phyloP scores from a whole-genome alignment of 306 rosid genomes.

The Macrotyloma uniflorum region DNA sequence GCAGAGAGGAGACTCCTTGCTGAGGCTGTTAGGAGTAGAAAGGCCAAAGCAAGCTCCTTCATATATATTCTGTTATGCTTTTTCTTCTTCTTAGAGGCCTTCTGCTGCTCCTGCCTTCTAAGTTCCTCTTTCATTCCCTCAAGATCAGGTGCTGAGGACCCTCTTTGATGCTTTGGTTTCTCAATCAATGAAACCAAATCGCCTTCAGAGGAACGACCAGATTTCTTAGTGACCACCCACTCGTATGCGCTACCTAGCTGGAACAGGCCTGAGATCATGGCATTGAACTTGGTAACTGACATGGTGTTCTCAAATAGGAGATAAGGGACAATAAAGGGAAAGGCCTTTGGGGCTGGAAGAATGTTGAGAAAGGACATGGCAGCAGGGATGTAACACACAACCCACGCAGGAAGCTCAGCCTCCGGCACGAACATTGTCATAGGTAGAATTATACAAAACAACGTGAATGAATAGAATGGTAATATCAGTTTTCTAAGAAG shows the following conservation, averaged over 20 bases:
- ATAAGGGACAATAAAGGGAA: slow-evolving; percentile 95
- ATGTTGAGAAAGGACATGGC: slow-evolving; percentile 95
- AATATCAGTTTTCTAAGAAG: slow-evolving; percentile 82
- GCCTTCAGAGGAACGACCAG: slow-evolving; percentile 95
- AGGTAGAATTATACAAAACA: slow-evolving; percentile 92
- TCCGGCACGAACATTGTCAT: slow-evolving; percentile 98
- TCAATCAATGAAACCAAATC: slow-evolving; percentile 77
- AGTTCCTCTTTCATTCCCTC: slow-evolving; percentile 82
- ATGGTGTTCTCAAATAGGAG: slow-evolving; percentile 96
- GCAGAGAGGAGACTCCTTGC: slow-evolving; percentile 95
- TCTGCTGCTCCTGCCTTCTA: slow-evolving; percentile 50
- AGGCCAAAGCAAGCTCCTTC: slow-evolving; percentile 91
- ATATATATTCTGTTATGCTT: slow-evolving; percentile 83
- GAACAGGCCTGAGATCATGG: slow-evolving; percentile 95
- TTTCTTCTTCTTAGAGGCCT: slow-evolving; percentile 56
- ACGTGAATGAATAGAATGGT: slow-evolving; percentile 94
- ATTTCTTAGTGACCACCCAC: slow-evolving; percentile 98
- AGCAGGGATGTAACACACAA: slow-evolving; percentile 93
- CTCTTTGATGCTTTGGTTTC: slow-evolving; percentile 74
- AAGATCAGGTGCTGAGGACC: slow-evolving; percentile 73
- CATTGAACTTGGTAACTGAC: slow-evolving; percentile 97
- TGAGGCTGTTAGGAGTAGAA: slow-evolving; percentile 85
- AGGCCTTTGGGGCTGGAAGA: slow-evolving; percentile 93
- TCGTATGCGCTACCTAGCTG: slow-evolving; percentile 98
- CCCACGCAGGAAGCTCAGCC: slow-evolving; percentile 92